These are phyloP conservation scores for Ruellia speciosa DNA, from an alignment of 305 asterid species.

Conservation along the genomic window DNA sequence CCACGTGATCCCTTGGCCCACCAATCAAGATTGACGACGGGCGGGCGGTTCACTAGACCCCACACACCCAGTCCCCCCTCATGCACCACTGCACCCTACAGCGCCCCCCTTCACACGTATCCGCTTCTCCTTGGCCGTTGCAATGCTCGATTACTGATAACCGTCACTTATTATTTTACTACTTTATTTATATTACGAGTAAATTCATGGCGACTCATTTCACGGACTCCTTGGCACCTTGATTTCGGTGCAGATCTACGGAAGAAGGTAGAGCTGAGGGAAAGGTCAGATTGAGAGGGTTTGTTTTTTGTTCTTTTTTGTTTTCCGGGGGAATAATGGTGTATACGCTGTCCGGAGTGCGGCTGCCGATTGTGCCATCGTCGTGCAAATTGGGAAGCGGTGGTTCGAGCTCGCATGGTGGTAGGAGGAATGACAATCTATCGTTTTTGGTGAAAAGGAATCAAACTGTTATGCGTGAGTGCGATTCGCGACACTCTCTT, in stretches of 20 bases:
- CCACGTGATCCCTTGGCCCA: constrained; percentile 30
- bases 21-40: neutral
- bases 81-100: constrained; percentile 25
- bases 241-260: constrained; percentile 40
- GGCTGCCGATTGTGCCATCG: constrained; percentile 47
- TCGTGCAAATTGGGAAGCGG: constrained; percentile 28
- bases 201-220: constrained; percentile 8
- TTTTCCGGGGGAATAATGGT: constrained; percentile 29
- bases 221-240: constrained; percentile 44
- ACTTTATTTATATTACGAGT: neutral
- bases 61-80: constrained; percentile 31
- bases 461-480: constrained; percentile 37
- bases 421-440: constrained; percentile 28
- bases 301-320: no score
- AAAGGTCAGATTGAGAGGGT: neutral
- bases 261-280: neutral
- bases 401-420: constrained; percentile 30
- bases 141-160: neutral
- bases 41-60: constrained; percentile 24
- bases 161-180: neutral
- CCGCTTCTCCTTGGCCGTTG: constrained; percentile 27
- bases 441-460: constrained; percentile 27
- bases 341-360: constrained; percentile 44
- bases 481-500: neutral
- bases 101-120: constrained; percentile 29